A percentile compares a stretch with the other conserved stretches of the same genome.
These are phyloP conservation scores for Croton setiger DNA, from an alignment of 441 rosid genomes.

Conservation along the genomic window DNA sequence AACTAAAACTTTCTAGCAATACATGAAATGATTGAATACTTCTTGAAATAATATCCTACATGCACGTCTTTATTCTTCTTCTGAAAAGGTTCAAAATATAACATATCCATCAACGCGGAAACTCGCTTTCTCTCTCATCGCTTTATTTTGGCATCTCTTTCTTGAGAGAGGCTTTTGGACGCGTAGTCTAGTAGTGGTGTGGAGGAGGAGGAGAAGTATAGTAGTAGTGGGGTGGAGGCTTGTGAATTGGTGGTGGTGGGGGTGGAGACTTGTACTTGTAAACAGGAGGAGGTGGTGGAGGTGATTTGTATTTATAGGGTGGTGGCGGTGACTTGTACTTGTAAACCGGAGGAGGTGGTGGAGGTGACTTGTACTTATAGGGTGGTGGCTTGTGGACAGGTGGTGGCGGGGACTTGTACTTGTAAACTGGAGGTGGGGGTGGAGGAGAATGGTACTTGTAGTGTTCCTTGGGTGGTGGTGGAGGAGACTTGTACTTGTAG, in stretches of 20 bases:
- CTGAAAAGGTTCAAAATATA: not conserved
- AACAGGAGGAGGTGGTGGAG: conserved; percentile 11
- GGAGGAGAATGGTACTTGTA: conserved; percentile 9
- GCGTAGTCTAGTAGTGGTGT: conserved; percentile 20
- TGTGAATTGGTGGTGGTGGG: conserved; percentile 13
- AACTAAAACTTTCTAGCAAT: not conserved
- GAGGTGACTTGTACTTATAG: not conserved
- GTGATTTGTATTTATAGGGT: conserved; percentile 1
- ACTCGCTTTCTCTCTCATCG: not conserved
- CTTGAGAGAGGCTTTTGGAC: not conserved
- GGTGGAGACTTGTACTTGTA: conserved; percentile 4
- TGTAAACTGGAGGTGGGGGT: conserved; percentile 10
- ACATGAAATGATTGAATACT: not conserved
- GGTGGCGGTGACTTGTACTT: conserved; percentile 24
- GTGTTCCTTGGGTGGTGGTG: conserved; percentile 11
- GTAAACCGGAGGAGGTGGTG: conserved; percentile 8
- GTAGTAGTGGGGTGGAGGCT: conserved; percentile 25
- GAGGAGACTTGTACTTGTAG: conserved; percentile 22
- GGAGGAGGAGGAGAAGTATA: conserved; percentile 27
- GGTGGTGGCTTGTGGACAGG: no score
- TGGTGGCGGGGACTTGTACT: conserved; percentile 22
- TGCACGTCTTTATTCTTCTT: not conserved
- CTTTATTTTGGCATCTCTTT: no score
- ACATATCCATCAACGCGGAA: not conserved
- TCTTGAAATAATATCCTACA: not conserved